Base-by-base conservation (phyloP, 2,329 filamentous ascomycete species). In the Lachnellula hyalina region DNA sequence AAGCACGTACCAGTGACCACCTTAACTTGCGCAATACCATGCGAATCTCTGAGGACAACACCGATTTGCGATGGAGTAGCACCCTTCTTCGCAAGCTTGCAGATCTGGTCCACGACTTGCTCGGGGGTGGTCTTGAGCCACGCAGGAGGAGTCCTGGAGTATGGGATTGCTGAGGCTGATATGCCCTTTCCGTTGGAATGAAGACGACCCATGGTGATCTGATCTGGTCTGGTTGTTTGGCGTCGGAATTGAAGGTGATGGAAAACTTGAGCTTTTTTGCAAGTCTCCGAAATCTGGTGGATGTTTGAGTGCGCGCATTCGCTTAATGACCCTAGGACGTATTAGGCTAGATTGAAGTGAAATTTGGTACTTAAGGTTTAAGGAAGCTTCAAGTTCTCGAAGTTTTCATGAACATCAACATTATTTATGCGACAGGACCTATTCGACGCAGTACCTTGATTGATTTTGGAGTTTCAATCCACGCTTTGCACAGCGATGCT, bases 161-260 rank as follows among this genome's bases (percentile, higher is more conserved):
- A 99, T 74, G 95, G 94, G 78, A 97, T 80, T 72, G 94, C 90
- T 63, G 90, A 96, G 80, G 90, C 79, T 68, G 90, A 91, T 80
- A 99, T 99, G 79, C 94, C 95, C 90, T 97, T 97, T 82, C 94
- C 93, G 73, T 96, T 96, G 85, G 84, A 89, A 87, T 99, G 95
- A 87, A 97, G 87, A 84, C 93, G 87, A 87, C 92, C 90, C 90
- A 96, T 96, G 77, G 71, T 73, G 73, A 68, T 71, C 21, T 21
- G 70, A 52, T 54, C 59, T 69, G 62, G n/a, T 44, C n/a, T 11
- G 19, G 41, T 21, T 19, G 41, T 44, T 44, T 32, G 28, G 28
- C 28, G 28, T 11, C 28, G 28, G 28, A 32, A 32, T 32, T 32
- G 28, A 32, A 32, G 28, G 11, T 32, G 28, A 32, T 25, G 41